Conservation (phyloP, 495 filamentous ascomycete species). For the Penicillium silybi region DNA sequence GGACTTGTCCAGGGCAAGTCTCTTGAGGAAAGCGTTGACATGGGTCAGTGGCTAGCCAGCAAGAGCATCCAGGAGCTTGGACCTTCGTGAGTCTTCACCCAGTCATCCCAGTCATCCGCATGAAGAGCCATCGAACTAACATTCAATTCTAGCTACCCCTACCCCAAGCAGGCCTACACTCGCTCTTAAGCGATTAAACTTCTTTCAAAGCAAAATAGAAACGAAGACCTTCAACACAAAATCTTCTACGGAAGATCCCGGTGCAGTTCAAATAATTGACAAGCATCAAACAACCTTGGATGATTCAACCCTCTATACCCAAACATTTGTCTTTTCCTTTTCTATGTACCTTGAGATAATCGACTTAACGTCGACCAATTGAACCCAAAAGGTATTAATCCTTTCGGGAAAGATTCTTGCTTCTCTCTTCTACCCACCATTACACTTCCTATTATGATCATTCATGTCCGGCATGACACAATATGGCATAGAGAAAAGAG, state of each 20-base stretch:
- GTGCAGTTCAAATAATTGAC: conserved; percentile 15
- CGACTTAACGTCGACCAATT: conserved; percentile 38
- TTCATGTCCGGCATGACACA: background rate
- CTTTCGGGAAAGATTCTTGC: background rate
- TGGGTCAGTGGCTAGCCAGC: conserved; percentile 93
- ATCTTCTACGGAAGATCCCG: conserved; percentile 11
- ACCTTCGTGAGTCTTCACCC: conserved; percentile 69
- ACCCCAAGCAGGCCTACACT: conserved; percentile 75
- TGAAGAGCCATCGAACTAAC: conserved; percentile 9
- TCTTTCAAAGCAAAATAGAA: conserved; percentile 15
- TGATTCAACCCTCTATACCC: conserved; percentile 53
- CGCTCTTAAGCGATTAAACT: conserved; percentile 25
- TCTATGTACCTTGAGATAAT: conserved; percentile 7
- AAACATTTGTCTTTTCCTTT: conserved; percentile 18
- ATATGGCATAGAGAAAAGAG: conserved; percentile 6
- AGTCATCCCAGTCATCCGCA: background rate
- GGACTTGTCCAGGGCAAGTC: conserved; percentile 81
- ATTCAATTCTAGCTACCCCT: conserved; percentile 60
- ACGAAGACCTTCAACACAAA: conserved; percentile 17
- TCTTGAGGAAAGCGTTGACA: conserved; percentile 70
- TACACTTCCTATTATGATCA: background rate
- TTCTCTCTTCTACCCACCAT: background rate
- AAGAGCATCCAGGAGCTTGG: conserved; percentile 91
- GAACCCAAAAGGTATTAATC: conserved; percentile 1
- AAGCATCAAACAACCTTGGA: conserved; percentile 27